phyloP scores from a whole-genome alignment of 2,329 filamentous ascomycete genomes.

The Pyricularia sp. region DNA sequence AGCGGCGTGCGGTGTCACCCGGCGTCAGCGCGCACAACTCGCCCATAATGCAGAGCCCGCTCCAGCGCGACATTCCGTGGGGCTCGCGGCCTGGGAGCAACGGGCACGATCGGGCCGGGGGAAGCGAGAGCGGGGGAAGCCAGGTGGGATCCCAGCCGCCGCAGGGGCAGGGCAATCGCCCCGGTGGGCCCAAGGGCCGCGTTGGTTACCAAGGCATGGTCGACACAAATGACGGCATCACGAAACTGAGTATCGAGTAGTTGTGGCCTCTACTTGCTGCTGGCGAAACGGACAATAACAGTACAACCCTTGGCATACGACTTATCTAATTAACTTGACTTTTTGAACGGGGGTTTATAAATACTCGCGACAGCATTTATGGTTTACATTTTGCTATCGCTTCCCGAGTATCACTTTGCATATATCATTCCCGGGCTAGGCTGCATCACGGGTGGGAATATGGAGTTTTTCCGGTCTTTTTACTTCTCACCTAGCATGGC shows the following conservation, averaged over 20 bases:
- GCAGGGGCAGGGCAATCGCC: conserved; percentile 36
- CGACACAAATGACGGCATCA: conserved; percentile 88
- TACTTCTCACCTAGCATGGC: not conserved
- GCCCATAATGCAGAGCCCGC: conserved; percentile 76
- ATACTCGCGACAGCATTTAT: not conserved
- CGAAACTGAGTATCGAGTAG: conserved; percentile 95
- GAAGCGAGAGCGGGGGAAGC: conserved; percentile 28
- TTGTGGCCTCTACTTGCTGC: not conserved
- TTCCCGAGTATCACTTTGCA: not conserved
- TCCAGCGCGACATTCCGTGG: conserved; percentile 67
- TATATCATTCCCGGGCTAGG: not conserved
- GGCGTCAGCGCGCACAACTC: conserved; percentile 88
- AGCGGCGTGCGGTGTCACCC: conserved; percentile 83
- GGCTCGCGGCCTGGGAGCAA: conserved; percentile 60
- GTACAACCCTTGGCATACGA: not conserved
- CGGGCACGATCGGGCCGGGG: conserved; percentile 40
- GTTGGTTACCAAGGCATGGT: conserved; percentile 88
- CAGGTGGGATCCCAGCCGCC: conserved; percentile 14
- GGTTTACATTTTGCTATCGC: not conserved
- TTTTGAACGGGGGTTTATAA: not conserved
- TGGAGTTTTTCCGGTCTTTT: not conserved
- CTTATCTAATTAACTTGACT: not conserved
- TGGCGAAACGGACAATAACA: not conserved
- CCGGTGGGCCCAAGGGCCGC: conserved; percentile 45
- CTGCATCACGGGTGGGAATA: not conserved